phyloP scores from a whole-genome alignment of 805 yeast species.

The Cyberlindnera maritima region DNA sequence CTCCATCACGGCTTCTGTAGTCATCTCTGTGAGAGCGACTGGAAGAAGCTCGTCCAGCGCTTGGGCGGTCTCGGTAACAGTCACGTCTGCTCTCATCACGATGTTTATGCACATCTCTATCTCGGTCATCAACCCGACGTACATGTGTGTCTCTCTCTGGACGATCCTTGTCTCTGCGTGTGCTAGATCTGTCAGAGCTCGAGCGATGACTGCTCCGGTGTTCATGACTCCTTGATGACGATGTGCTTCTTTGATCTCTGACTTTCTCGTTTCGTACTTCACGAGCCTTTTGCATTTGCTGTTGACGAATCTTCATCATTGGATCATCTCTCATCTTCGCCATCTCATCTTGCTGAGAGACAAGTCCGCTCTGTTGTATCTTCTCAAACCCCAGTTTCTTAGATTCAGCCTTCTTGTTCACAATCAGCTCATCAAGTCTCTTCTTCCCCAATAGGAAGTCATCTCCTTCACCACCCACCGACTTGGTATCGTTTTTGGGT shows the following conservation, averaged over 20 bases:
- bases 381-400: slow-evolving; percentile 28
- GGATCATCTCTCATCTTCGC: slow-evolving; percentile 35
- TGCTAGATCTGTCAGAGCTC: background rate
- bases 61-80: no score
- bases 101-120: background rate
- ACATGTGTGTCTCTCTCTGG: background rate
- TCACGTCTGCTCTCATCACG: background rate
- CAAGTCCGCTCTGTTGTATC: slow-evolving; percentile 17
- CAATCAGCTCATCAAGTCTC: slow-evolving; percentile 39
- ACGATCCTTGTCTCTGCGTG: background rate
- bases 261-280: slow-evolving; percentile 22
- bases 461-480: slow-evolving; percentile 37
- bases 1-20: slow-evolving; percentile 8
- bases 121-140: background rate
- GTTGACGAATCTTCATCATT: slow-evolving; percentile 19
- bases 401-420: slow-evolving; percentile 20
- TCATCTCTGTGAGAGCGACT: slow-evolving; percentile 4
- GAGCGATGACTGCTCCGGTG: background rate
- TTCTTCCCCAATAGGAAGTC: slow-evolving; percentile 53
- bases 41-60: no score
- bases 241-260: background rate
- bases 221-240: background rate
- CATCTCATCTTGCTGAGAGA: slow-evolving; percentile 42
- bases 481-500: slow-evolving; percentile 28
- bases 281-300: slow-evolving; percentile 21